Evolutionary conservation across 2,329 filamentous ascomycete genomes (phyloP), one percentile per base, ranked within the genome.

Genomic region (Bipolaris cookei): DNA sequence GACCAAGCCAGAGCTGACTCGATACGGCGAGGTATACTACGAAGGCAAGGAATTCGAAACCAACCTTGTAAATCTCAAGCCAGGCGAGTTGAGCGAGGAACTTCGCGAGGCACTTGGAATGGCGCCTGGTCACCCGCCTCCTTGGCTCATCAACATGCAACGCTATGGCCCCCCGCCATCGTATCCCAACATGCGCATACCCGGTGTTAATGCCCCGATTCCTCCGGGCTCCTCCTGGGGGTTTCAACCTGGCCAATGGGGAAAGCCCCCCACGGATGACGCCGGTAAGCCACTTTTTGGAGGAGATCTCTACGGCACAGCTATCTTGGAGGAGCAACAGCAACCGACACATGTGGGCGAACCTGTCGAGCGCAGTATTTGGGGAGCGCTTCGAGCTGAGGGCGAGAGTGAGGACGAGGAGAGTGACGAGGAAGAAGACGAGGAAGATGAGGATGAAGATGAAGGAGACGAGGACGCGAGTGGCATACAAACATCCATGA

Each of bases 11-110:
- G 88, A 92, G 67, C 81, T 99, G 62, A 98, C 95, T 30, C 86
- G 93, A 41, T 99, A 97, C 68, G 95, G 95, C 38, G 95, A 99
- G 77, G 93, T 99, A n/a, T 99, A 99, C 78, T 98, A 98, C 76
- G 95, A 99, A 78, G 95, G 95, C 73, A 99, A 99, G 77, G 95
- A 99, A 75, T 95, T 91, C 72, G 95, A 99, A 78, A 97, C 95
- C 0, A 96, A 98, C 74, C 85, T 96, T 62, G 89, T 91, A 67
- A 91, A 97, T 78, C 86, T 97, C 58, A 88, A 92, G 63, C 91
- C 95, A 1, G 95, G 95, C 34, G 93, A 98, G 68, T 78, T 98
- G 46, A 95, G 89, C 66, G 92, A 98, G 53, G 88, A 91, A 67
- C 84, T 97, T 38, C 94, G 91, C 71, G 94, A 98, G 72, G 94